Conservation (phyloP, 768 basidiomycete genomes). For the Lepiota brunneoincarnata region DNA sequence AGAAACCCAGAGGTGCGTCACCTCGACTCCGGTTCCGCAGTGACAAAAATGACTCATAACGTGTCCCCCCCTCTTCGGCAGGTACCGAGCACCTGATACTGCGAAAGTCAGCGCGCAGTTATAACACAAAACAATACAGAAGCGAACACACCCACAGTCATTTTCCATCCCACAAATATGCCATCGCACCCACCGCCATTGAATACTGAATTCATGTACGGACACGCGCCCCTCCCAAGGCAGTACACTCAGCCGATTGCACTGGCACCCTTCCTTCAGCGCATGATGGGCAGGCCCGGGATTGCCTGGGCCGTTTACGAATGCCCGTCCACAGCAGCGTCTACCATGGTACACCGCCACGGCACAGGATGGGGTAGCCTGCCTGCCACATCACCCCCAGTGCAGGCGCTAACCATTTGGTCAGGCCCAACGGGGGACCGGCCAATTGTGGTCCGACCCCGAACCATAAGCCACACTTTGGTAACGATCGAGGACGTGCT, state of each 20-base stretch:
- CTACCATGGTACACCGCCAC: conserved; percentile 2
- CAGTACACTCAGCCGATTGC: background rate
- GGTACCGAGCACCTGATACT: background rate
- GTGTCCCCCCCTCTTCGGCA: background rate
- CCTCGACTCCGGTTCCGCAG: conserved; percentile 7
- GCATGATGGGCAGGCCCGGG: background rate
- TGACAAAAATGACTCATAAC: conserved; percentile 9
- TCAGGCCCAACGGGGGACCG: background rate
- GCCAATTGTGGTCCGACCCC: conserved; percentile 2
- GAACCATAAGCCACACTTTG: background rate
- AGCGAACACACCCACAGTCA: background rate
- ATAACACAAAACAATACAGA: background rate
- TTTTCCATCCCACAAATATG: conserved; percentile 1
- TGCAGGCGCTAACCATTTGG: conserved; percentile 3
- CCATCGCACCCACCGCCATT: background rate
- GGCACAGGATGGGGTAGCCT: background rate
- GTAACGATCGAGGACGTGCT: conserved; percentile 8
- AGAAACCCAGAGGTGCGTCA: background rate
- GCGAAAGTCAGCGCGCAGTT: no score
- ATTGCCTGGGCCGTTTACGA: conserved; percentile 7
- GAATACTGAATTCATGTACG: background rate
- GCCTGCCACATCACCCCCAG: conserved; percentile 2
- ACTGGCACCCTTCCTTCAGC: background rate
- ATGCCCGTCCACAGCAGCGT: background rate
- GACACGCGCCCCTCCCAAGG: background rate